Conservation (phyloP, 2,329 filamentous ascomycete genomes). For the Aureobasidium sp. region DNA sequence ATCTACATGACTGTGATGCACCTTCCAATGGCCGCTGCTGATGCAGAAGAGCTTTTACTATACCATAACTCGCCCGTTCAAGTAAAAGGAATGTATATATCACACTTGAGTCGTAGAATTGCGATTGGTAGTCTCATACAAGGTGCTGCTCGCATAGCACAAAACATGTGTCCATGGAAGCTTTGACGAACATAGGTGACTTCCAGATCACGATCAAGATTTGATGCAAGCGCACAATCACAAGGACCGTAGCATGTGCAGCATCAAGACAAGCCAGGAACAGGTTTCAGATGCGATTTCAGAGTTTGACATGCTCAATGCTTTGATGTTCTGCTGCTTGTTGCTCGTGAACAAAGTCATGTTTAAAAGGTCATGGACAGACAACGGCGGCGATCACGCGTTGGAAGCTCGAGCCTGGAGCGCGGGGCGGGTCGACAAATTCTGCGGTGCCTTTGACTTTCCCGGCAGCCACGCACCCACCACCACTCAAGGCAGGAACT, state of each 20-base stretch:
- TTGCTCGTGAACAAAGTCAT: neutral
- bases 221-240: neutral
- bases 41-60: neutral
- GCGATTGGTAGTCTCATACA: neutral
- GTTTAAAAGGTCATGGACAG: neutral
- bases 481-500: neutral
- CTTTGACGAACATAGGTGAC: neutral
- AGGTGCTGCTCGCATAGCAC: neutral
- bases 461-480: neutral
- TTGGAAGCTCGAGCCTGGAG: neutral
- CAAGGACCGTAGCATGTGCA: neutral
- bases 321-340: neutral
- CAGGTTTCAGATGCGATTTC: neutral
- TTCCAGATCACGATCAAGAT: conserved; percentile 1
- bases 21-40: neutral
- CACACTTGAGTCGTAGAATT: neutral
- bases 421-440: neutral
- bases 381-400: neutral
- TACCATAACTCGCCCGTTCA: too few relatives aligned
- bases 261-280: neutral
- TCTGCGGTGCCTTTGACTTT: neutral
- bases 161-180: neutral
- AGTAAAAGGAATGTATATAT: neutral
- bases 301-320: neutral
- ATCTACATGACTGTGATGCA: neutral